Conservation (phyloP, 2,329 filamentous ascomycete genomes). For the Stachybotrys elegans region DNA sequence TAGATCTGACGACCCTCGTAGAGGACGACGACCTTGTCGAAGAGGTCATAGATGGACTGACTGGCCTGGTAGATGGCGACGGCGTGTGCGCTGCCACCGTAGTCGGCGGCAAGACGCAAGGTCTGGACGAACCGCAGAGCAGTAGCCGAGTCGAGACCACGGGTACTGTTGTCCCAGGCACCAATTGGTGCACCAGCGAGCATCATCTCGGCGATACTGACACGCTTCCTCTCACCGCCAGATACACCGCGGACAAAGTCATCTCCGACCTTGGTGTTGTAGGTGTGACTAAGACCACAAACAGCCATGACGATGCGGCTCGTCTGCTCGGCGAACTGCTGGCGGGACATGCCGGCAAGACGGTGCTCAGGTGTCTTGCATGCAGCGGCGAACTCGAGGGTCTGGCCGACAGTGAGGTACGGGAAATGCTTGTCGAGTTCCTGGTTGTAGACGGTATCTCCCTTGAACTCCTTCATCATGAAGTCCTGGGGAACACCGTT, state of each 20-base stretch:
- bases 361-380: constrained; percentile 49
- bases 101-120: constrained; percentile 58
- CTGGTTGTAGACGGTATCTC: constrained; percentile 62
- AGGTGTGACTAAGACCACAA: constrained; percentile 54
- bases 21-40: constrained; percentile 65
- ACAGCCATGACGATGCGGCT: constrained; percentile 51
- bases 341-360: constrained; percentile 34
- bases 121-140: constrained; percentile 57
- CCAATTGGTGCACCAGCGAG: constrained; percentile 53
- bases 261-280: constrained; percentile 63
- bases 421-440: constrained; percentile 51
- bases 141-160: constrained; percentile 62
- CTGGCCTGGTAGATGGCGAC: constrained; percentile 66
- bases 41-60: constrained; percentile 63
- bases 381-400: constrained; percentile 62
- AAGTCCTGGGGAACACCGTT: constrained; percentile 52
- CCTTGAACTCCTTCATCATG: constrained; percentile 50
- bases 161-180: constrained; percentile 64
- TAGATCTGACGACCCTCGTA: constrained; percentile 62
- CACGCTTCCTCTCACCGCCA: constrained; percentile 64
- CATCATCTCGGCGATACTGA: constrained; percentile 62
- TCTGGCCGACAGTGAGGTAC: constrained; percentile 65
- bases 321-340: constrained; percentile 40
- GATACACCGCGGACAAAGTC: constrained; percentile 62
- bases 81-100: constrained; percentile 53